Conservation (phyloP, 768 basidiomycete species). For the Leccinum incarnatum region DNA sequence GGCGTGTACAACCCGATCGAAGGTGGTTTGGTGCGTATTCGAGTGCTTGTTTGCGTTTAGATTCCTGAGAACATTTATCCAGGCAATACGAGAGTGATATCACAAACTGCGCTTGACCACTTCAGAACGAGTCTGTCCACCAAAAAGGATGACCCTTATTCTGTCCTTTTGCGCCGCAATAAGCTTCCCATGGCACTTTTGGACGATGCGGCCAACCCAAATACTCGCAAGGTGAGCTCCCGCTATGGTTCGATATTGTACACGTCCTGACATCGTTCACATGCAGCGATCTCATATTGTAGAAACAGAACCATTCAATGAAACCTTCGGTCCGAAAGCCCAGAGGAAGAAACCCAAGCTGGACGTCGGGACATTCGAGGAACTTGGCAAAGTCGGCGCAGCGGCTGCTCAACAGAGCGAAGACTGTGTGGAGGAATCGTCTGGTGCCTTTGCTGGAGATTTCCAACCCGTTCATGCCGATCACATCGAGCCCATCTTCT, state of each 20-base stretch:
- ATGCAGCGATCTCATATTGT: conserved; percentile 85
- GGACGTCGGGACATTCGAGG: conserved; percentile 89
- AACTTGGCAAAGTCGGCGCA: conserved; percentile 67
- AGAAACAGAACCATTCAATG: conserved; percentile 90
- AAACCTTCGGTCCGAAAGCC: conserved; percentile 95
- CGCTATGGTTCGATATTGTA: not conserved
- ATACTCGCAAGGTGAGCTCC: conserved; percentile 63
- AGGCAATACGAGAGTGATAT: conserved; percentile 99
- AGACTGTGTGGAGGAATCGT: conserved; percentile 38
- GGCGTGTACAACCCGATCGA: conserved; percentile 91
- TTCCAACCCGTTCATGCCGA: conserved; percentile 67
- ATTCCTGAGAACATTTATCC: conserved; percentile 9
- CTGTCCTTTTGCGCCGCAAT: conserved; percentile 88
- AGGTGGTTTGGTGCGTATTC: conserved; percentile 88
- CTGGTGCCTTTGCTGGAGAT: conserved; percentile 44
- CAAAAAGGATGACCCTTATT: conserved; percentile 93
- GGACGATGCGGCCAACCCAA: conserved; percentile 84
- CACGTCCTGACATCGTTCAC: conserved; percentile 3
- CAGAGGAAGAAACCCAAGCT: conserved; percentile 88
- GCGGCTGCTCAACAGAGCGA: conserved; percentile 50
- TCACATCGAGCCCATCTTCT: conserved; percentile 85
- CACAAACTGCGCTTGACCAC: conserved; percentile 93
- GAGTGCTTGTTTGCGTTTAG: not conserved
- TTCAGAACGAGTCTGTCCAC: conserved; percentile 85
- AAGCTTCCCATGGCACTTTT: conserved; percentile 97